These are phyloP conservation scores for Fraxinus velutina DNA, from an alignment of 305 asterid species.

Conservation along the genomic window DNA sequence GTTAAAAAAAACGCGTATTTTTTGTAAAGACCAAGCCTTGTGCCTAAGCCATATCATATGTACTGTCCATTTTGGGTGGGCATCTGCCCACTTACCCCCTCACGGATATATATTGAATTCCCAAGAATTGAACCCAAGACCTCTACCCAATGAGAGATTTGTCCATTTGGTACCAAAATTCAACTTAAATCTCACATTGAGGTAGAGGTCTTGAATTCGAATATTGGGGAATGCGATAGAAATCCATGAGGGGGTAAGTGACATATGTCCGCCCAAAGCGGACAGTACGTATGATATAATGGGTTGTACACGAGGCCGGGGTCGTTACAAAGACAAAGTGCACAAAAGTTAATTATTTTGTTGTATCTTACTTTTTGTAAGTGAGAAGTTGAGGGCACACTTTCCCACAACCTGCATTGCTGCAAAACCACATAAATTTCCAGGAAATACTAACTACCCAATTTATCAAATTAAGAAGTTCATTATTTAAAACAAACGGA, in stretches of 20 bases:
- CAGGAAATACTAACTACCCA: background rate
- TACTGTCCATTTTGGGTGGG: background rate
- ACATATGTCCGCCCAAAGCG: background rate
- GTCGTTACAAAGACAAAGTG: background rate
- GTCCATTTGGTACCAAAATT: background rate
- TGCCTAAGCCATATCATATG: background rate
- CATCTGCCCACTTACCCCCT: background rate
- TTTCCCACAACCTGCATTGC: background rate
- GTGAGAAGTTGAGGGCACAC: background rate
- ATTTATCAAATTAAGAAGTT: background rate
- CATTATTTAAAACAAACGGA: background rate
- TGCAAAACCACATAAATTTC: background rate
- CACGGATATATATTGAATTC: background rate
- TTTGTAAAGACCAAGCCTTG: background rate
- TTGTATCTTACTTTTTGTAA: background rate
- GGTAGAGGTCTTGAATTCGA: background rate
- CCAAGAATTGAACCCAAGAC: background rate
- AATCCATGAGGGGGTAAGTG: background rate
- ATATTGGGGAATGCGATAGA: too few species aligned
- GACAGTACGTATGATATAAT: background rate
- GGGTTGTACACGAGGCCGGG: background rate
- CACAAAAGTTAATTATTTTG: background rate
- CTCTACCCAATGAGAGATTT: background rate
- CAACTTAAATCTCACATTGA: background rate
- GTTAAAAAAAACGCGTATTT: background rate